Base-by-base conservation (phyloP, 345 rosid genomes). In the Noccaea bulbosa region DNA sequence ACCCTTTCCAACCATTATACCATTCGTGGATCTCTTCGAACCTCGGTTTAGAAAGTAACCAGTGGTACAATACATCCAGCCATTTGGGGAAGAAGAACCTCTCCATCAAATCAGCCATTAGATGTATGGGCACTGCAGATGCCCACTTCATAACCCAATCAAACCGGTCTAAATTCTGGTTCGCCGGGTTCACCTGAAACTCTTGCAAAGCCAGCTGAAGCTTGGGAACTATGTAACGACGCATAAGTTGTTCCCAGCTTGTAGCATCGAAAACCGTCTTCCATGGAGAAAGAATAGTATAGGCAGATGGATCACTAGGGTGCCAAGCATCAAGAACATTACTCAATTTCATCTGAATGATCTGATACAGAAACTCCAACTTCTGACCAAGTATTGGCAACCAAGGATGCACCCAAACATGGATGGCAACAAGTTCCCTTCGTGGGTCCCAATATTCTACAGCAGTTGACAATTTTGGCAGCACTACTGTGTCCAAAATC, bases 401-500 rank as follows among this genome's bases (percentile, higher is more conserved):
- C 99, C 98, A 91, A 43, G 97, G 97, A 81, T 91, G 97, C 54
- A 89, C 91, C 98, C 96, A 93, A 48, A 83, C 79, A 78, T 94
- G 99, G 50, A 94, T 91, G 7, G 99, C 89, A 60, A 91, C 87
- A 32, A 84, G 76, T 75, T 94, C 96, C 33, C 79, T 75, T 35
- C 83, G 87, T 34, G 97, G 99, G 47, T 94, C 92, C 98, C 98
- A 94, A 8, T 77, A 81, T 43, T 89, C 86, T n/a, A 91, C 93
- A n/a, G 95, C 97, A 39, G 66, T 72, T 4, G 90, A 82, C 81
- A 93, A 67, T 70, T 93, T 93, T 33, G 91, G 96, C 82, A 89
- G 64, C 52, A 93, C 88, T 41, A 93, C 77, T 4, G 75, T 79
- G 76, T 84, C 87, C 67, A 88, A 67, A 50, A 89, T 84, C 57